Evolutionary conservation across 1,139 yeast species (phyloP), one percentile per base, ranked within the genome.

Genomic region (Taphrina wiesneri): DNA sequence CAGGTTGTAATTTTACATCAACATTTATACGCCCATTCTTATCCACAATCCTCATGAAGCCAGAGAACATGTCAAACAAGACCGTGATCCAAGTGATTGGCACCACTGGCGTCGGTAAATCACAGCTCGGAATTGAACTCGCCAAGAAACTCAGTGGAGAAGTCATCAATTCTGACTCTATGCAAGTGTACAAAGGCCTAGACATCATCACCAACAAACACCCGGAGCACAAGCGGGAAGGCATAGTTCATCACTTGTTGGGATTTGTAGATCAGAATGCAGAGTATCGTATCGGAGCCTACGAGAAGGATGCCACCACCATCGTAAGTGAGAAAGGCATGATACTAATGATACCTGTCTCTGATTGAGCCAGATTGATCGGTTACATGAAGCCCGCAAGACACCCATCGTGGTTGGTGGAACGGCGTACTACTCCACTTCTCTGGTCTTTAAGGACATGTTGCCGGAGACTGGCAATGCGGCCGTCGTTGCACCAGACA

Each of bases 351-450:
- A 41, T 41, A n/a, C 21, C 5, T 21, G 52, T 11, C 11, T 19
- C 30, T 21, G 17, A 41, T 21, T 9, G 36, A 11, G 28, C 21
- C 45, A 70, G 60, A 86, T 90, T 17, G 82, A 82, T 0, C 87
- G 86, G 52, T 86, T 92, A n/a, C 87, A 87, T 67, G 68, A 74
- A 0, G 75, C 87, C 45, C 90, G 90, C 0, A 91, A 90, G 72
- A 73, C 88, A 0, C 98, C 99, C 0, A 88, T 93, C 4, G 77
- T 95, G 0, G 92, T 93, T 1, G 99, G 99, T 2, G 99, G 99
- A 0, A 93, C 99, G 0, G 97, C 92, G 74, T 93, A 93, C 74
- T 93, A 93, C 74, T 79, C 91, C 47, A 97, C 89, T 74, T 84
- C 88, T 19, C 77, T 90, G 1, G 75, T 95, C 19, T 90, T 92